Evolutionary conservation across 805 yeast genomes (phyloP), one percentile per base, ranked within the genome.

Genomic region (Yarrowia sp.): DNA sequence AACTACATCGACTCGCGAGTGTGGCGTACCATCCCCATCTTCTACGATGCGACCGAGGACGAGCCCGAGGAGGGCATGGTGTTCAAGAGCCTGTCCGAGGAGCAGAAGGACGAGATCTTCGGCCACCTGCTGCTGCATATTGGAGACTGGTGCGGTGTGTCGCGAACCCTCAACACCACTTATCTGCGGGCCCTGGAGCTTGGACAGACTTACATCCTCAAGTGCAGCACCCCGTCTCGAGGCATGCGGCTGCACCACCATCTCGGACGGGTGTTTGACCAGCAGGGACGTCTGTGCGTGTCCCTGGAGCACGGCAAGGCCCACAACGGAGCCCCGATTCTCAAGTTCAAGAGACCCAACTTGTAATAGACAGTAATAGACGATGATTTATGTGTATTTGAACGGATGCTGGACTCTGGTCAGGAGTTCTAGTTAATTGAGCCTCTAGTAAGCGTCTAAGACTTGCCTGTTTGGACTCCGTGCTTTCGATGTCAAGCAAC

Each of bases 221-320:
- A 39, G 38, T 55, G 61, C 47, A 13, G 33, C 31, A 55, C 61
- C 29, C 46, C 47, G 9, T 55, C 61, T 38, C 61, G 61, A 39
- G 61, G 61, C 10, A 38, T 55, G 61, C 46, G 47, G 13, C 61
- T 55, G 25, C 61, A 55, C 38, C 61, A 55, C 47, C 61, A 55
- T 38, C 47, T 55, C 9, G 61, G 47, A n/a, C 18, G 21, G 6
- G 29, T 55, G n/a, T 55, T 8, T 38, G 61, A 55, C 47, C 24
- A 55, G 61, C 47, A 55, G 47, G 61, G 47, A 3, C 35, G 47
- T 4, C 38, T 55, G 5, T 55, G 61, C n/a, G 47, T 55, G 9
- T 55, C 61, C 21, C 25, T 55, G 4, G 61, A 55, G 27, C 61
- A 55, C n/a, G 61, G 61, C 7, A 55, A 55, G 47, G 61, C 47